Percentiles rank a stretch among this genome's conserved stretches.
These are phyloP conservation scores for Ogataea hybrid DNA, from an alignment of 1,139 yeast genomes.

Conservation along the genomic window DNA sequence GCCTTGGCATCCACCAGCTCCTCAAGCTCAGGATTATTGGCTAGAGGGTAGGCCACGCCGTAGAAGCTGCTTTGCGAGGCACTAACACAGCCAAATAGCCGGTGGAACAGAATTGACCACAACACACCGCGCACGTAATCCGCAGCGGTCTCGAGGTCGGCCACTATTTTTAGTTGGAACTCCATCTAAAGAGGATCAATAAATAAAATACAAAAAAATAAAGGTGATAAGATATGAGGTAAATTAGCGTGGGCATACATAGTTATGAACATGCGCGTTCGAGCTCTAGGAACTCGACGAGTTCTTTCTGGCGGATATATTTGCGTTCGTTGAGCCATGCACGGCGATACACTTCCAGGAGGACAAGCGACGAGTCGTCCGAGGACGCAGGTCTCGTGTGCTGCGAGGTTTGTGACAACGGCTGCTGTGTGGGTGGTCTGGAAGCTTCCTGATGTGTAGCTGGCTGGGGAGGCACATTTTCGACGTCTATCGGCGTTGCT, in stretches of 20 bases:
- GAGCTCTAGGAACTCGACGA: constrained; percentile 22
- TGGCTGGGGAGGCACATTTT: too few species aligned
- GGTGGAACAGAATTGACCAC: constrained; percentile 66
- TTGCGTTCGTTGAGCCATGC: constrained; percentile 17
- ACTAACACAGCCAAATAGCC: constrained; percentile 64
- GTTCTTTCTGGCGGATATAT: constrained; percentile 12
- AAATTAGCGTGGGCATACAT: constrained; percentile 3
- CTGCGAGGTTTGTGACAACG: background rate
- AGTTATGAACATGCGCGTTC: constrained; percentile 16
- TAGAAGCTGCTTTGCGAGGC: constrained; percentile 47
- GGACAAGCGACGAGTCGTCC: background rate
- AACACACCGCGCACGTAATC: constrained; percentile 47
- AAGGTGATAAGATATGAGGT: background rate
- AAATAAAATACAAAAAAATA: constrained; percentile 1
- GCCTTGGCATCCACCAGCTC: constrained; percentile 43
- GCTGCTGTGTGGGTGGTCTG: background rate
- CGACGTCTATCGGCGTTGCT: too few species aligned
- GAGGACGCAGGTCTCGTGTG: background rate
- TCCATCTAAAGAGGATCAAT: constrained; percentile 21
- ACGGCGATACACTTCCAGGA: constrained; percentile 8
- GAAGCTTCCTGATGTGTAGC: background rate
- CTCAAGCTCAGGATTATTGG: constrained; percentile 44
- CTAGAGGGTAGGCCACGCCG: constrained; percentile 45
- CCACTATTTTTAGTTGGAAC: constrained; percentile 22
- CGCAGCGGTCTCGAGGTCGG: constrained; percentile 22